These are phyloP conservation scores for Kwoniella shivajii DNA, from an alignment of 1,284 basidiomycete genomes.

Conservation along the genomic window DNA sequence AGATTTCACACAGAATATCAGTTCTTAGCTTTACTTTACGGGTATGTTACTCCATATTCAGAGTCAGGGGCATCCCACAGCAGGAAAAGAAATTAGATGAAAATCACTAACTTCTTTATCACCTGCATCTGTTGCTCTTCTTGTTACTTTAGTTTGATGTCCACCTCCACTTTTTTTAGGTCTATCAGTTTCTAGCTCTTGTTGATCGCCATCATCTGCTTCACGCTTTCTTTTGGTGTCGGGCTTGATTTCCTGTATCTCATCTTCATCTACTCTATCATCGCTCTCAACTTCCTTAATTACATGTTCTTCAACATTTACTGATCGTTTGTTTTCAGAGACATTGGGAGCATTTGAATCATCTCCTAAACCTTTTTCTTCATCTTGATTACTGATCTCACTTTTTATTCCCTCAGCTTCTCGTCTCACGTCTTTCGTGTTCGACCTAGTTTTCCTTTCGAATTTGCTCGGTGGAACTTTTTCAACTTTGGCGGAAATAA, in stretches of 20 bases:
- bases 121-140: slow-evolving; percentile 24
- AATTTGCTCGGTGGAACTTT: not conserved
- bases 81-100: not conserved
- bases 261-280: not conserved
- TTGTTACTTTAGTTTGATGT: slow-evolving; percentile 39
- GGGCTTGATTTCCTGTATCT: not conserved
- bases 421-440: slow-evolving; percentile 2
- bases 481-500: not conserved
- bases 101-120: slow-evolving; percentile 25
- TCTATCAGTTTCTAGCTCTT: not conserved
- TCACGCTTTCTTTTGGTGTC: not conserved
- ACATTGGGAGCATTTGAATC: slow-evolving; percentile 41
- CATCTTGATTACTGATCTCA: slow-evolving; percentile 15
- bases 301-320: not conserved
- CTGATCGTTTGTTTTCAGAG: not conserved
- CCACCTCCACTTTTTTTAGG: slow-evolving; percentile 32
- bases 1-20: no score
- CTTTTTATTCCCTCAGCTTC: slow-evolving; percentile 16
- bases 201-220: not conserved
- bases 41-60: not conserved
- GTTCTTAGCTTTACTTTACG: no score
- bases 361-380: slow-evolving; percentile 37
- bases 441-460: not conserved
- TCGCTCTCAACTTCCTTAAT: not conserved
- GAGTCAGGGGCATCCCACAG: not conserved